These are phyloP conservation scores for Leccinum olivaceopallidum DNA, from an alignment of 768 basidiomycete species.

Conservation along the genomic window DNA sequence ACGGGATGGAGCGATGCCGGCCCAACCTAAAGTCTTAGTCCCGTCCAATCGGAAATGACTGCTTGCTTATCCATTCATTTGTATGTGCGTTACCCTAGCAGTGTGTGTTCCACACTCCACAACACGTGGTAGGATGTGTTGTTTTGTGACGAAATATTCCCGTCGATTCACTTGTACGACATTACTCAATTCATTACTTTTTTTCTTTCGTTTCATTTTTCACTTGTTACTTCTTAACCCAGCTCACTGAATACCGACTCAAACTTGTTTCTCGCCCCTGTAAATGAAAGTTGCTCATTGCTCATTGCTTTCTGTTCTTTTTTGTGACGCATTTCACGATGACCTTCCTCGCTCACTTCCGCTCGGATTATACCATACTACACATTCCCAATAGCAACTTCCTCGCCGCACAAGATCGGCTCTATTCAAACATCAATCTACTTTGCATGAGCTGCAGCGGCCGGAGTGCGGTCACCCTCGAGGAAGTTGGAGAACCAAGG, in stretches of 20 bases:
- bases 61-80: constrained; percentile 1
- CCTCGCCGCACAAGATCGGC: no score
- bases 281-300: constrained; percentile 7
- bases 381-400: no score
- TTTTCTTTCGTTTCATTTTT: background rate
- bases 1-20: constrained; percentile 27
- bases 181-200: constrained; percentile 18
- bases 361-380: no score
- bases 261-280: constrained; percentile 5
- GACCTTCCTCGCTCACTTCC: no score
- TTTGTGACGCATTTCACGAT: constrained; percentile 21
- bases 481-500: no score
- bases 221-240: background rate
- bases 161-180: constrained; percentile 18
- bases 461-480: no score
- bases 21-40: background rate
- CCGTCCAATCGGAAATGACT: constrained; percentile 1
- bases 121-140: constrained; percentile 5
- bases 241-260: constrained; percentile 5
- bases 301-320: background rate
- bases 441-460: no score
- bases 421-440: no score
- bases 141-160: background rate
- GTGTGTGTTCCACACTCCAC: constrained; percentile 18
- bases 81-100: constrained; percentile 11